phyloP scores from a whole-genome alignment of 805 yeast genomes.

The Candida takata region DNA sequence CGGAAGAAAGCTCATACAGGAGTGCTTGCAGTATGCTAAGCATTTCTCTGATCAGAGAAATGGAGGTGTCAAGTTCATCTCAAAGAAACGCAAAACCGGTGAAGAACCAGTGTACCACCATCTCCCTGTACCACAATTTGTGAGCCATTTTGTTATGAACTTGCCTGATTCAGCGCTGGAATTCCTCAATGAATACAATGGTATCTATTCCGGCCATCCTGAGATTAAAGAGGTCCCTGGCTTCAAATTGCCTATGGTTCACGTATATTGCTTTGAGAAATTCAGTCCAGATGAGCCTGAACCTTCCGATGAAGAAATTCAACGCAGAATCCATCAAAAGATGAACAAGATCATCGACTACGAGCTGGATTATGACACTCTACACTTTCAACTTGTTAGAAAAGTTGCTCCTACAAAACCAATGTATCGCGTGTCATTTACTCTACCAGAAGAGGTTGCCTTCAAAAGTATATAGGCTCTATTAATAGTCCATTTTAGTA shows the following conservation, averaged over 20 bases:
- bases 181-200: constrained; percentile 71
- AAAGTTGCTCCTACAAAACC: constrained; percentile 95
- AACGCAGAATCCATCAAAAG: constrained; percentile 54
- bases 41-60: constrained; percentile 37
- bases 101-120: constrained; percentile 16
- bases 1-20: constrained; percentile 72
- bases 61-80: constrained; percentile 30
- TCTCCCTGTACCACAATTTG: constrained; percentile 43
- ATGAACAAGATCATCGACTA: constrained; percentile 37
- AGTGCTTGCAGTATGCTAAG: constrained; percentile 46
- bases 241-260: constrained; percentile 63
- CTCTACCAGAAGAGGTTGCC: constrained; percentile 62
- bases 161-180: constrained; percentile 89
- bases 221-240: constrained; percentile 35
- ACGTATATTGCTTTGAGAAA: constrained; percentile 91
- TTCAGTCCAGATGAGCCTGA: constrained; percentile 66
- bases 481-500: constrained; percentile 29
- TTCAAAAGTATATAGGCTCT: constrained; percentile 25
- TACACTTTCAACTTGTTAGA: constrained; percentile 77
- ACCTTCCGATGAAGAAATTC: constrained; percentile 62
- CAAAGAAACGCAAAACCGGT: constrained; percentile 28
- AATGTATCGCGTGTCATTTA: constrained; percentile 85
- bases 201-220: constrained; percentile 47
- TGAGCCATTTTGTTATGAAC: constrained; percentile 85
- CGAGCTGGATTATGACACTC: constrained; percentile 37